Evolutionary conservation across 176 grass and related monocot species (phyloP).

Genomic region (Bromus sterilis): DNA sequence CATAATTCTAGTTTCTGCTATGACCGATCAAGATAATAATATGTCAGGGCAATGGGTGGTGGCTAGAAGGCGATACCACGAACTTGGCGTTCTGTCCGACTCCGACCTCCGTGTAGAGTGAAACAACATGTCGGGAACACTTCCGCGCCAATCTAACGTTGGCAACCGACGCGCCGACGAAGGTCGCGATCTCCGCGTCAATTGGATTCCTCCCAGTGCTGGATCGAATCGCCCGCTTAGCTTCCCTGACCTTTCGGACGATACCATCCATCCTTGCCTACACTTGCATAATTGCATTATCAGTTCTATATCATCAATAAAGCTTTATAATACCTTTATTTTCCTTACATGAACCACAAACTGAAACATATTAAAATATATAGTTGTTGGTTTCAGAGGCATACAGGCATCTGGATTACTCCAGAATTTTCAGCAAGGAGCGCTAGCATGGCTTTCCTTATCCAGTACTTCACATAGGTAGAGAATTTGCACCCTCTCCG

Average conservation of each 20-base stretch:
- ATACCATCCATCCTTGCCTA: slow-evolving; percentile 78
- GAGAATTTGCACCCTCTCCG: slow-evolving; percentile 73
- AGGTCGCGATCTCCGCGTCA: slow-evolving; percentile 51
- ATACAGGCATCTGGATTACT: slow-evolving; percentile 65
- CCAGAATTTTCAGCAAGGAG: slow-evolving; percentile 50
- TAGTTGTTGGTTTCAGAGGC: slow-evolving; percentile 13
- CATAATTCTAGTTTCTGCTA: background rate
- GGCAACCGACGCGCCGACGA: slow-evolving; percentile 46
- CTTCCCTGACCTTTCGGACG: slow-evolving; percentile 66
- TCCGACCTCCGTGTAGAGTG: slow-evolving; percentile 46
- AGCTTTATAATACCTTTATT: background rate
- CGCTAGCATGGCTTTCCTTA: slow-evolving; percentile 73
- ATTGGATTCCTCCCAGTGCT: slow-evolving; percentile 43
- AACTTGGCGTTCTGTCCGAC: slow-evolving; percentile 34
- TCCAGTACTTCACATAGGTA: slow-evolving; percentile 84
- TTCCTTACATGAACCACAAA: background rate
- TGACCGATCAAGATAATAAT: background rate
- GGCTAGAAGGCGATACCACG: slow-evolving; percentile 25
- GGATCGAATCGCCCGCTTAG: slow-evolving; percentile 32
- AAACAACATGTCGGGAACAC: slow-evolving; percentile 54
- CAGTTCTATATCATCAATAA: background rate
- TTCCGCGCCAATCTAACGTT: slow-evolving; percentile 64
- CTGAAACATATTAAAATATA: background rate
- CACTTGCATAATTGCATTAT: background rate
- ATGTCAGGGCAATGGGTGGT: background rate